Percentiles rank a stretch among this genome's conserved stretches.
phyloP scores from a whole-genome alignment of 768 basidiomycete genomes.

The Boletus rufocinnamomeus region DNA sequence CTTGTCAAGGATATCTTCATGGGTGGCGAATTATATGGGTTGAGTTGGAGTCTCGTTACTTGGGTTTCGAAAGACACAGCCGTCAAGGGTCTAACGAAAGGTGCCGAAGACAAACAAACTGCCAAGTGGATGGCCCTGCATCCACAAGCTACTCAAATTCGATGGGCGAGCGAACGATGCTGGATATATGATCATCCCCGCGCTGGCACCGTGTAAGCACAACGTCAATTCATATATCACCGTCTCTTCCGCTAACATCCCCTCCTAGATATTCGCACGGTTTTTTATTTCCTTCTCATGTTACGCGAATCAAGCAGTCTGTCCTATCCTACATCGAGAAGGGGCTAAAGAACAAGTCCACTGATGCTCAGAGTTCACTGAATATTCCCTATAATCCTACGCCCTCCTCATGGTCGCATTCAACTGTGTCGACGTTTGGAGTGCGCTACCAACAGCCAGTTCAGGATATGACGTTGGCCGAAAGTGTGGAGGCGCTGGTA shows the following conservation, averaged over 20 bases:
- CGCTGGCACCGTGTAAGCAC: conserved; percentile 83
- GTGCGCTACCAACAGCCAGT: conserved; percentile 71
- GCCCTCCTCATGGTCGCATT: conserved; percentile 70
- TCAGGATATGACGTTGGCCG: conserved; percentile 58
- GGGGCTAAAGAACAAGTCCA: conserved; percentile 39
- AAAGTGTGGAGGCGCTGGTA: conserved; percentile 89
- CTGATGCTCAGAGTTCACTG: conserved; percentile 25
- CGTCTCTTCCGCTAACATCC: conserved; percentile 5
- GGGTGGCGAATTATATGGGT: conserved; percentile 91
- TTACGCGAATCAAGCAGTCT: conserved; percentile 60
- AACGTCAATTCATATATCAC: background rate
- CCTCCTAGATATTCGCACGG: conserved; percentile 87
- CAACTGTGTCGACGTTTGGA: conserved; percentile 86
- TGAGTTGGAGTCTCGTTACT: conserved; percentile 85
- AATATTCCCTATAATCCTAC: conserved; percentile 37
- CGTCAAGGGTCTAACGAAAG: conserved; percentile 66
- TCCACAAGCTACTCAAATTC: conserved; percentile 73
- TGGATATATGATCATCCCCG: conserved; percentile 99
- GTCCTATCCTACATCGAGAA: conserved; percentile 56
- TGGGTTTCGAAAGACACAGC: conserved; percentile 80
- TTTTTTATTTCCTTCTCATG: conserved; percentile 91
- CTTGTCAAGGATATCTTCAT: conserved; percentile 92
- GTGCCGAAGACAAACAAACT: conserved; percentile 92
- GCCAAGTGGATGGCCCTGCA: conserved; percentile 91
- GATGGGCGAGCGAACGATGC: conserved; percentile 91